Percentiles rank a stretch among this genome's conserved stretches.
These are phyloP conservation scores for Coemansia sp. DNA, from an alignment of 192 early-diverging fungal species.

Conservation along the genomic window DNA sequence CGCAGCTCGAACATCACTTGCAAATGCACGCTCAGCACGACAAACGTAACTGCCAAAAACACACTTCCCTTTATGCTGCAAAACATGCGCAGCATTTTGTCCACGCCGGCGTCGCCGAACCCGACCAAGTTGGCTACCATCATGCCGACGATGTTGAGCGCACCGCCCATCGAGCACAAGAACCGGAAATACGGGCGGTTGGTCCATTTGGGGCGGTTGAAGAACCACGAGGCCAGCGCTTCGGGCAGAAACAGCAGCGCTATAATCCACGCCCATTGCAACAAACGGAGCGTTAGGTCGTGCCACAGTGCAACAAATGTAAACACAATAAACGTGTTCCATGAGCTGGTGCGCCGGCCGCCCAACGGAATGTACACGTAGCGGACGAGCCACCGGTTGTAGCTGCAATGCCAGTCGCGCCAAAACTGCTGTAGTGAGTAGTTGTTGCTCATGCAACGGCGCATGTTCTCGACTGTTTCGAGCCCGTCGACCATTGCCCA, in stretches of 20 bases:
- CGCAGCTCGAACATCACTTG: constrained; percentile 83
- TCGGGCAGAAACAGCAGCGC: constrained; percentile 86
- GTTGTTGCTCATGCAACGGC: constrained; percentile 93
- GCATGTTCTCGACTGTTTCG: constrained; percentile 91
- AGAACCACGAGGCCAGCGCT: constrained; percentile 57
- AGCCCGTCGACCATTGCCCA: constrained; percentile 95
- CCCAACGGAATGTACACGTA: constrained; percentile 92
- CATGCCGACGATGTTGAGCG: constrained; percentile 89
- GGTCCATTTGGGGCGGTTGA: constrained; percentile 32
- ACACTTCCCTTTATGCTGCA: constrained; percentile 48
- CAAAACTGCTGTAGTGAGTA: constrained; percentile 93
- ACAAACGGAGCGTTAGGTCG: constrained; percentile 77
- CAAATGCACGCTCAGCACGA: constrained; percentile 59
- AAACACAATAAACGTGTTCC: constrained; percentile 86
- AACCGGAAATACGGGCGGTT: constrained; percentile 61
- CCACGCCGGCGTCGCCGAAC: constrained; percentile 87
- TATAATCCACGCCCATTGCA: constrained; percentile 93
- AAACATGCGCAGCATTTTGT: constrained; percentile 66
- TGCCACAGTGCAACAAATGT: constrained; percentile 99
- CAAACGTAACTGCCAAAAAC: constrained; percentile 54
- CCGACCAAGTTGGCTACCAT: constrained; percentile 97
- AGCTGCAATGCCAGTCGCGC: constrained; percentile 94
- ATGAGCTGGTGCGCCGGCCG: constrained; percentile 62
- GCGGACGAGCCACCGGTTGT: constrained; percentile 85
- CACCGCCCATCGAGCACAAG: constrained; percentile 78